Evolutionary conservation across 148 eudicot genomes (phyloP), one percentile per base, ranked within the genome.

Genomic region (Pharnaceum exiguum): DNA sequence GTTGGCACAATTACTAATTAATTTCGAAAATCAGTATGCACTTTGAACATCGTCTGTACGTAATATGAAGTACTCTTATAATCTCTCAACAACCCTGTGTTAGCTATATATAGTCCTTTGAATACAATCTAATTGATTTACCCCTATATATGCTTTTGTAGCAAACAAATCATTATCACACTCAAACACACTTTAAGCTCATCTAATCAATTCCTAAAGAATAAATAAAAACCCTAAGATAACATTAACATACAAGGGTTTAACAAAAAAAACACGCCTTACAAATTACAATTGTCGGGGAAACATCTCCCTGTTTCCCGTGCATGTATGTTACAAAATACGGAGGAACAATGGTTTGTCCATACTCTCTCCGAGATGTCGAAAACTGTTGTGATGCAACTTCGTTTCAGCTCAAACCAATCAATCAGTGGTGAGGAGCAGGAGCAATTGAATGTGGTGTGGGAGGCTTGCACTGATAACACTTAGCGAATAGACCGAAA

Each of bases 401-500:
- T 10, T 48, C 13, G 38, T 24, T 15, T 7, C 19, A 43, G 25
- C 8, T 43, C 9, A 28, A 29, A 48, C 22, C 28, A 8, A 25
- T 55, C 48, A 33, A 24, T 58, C 51, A 58, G 27, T 30, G 62
- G 0, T 39, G 53, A 4, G 59, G 57, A 3, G 70, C 47, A 9
- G 65, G 24, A 2, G 65, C 55, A 17, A 46, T 19, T 24, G 59
- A n/a, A 9, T 70, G 45, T 1, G 77, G 71, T 19, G 73, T 19
- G 2, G 85, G 62, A 1, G 93, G 79, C 39, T 83, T 80, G 78
- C 96, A 89, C 37, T 89, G 96, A 28, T 89, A 85, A 64, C 94
- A 85, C 75, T 85, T 89, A 5, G 97, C 95, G 38, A 83, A 86
- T 40, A 89, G 90, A 5, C 97, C 97, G 39, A 89, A 89, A 1